These are phyloP conservation scores for Teratosphaeria nubilosa DNA, from an alignment of 2,329 filamentous ascomycete species.

Conservation along the genomic window DNA sequence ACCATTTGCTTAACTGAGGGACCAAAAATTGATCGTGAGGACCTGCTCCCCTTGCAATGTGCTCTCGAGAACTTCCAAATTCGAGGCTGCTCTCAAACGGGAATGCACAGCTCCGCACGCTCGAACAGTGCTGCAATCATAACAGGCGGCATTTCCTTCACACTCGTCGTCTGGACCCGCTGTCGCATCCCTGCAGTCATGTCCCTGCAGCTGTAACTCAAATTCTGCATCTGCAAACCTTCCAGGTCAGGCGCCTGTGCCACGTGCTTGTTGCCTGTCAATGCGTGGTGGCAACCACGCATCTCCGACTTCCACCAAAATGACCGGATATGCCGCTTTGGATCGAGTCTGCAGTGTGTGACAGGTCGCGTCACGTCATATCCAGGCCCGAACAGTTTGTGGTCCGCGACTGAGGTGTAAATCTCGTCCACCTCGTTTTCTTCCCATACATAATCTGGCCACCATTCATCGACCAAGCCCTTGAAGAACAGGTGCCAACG, in stretches of 20 bases:
- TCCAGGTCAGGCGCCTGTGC: background rate
- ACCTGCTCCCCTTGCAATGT: background rate
- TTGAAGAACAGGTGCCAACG: background rate
- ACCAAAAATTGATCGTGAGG: no score
- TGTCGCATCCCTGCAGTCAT: background rate
- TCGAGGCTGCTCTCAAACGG: background rate
- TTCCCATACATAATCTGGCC: background rate
- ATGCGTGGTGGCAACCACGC: background rate
- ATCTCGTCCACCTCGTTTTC: background rate
- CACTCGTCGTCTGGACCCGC: background rate
- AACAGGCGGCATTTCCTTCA: background rate
- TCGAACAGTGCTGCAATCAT: background rate
- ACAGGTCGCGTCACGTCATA: background rate
- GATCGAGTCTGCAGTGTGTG: background rate
- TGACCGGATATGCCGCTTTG: background rate
- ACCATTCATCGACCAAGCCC: background rate
- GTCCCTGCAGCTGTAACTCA: background rate
- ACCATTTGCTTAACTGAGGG: background rate
- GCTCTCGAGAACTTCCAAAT: background rate
- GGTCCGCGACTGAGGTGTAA: background rate
- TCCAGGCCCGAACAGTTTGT: background rate
- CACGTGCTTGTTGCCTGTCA: background rate
- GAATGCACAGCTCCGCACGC: background rate
- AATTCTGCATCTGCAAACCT: background rate
- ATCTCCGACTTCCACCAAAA: background rate